Percentiles rank a stretch among this genome's conserved stretches.
Evolutionary conservation across 805 yeast genomes (phyloP).

Genomic region (Kazachstania bromeliacearum): DNA sequence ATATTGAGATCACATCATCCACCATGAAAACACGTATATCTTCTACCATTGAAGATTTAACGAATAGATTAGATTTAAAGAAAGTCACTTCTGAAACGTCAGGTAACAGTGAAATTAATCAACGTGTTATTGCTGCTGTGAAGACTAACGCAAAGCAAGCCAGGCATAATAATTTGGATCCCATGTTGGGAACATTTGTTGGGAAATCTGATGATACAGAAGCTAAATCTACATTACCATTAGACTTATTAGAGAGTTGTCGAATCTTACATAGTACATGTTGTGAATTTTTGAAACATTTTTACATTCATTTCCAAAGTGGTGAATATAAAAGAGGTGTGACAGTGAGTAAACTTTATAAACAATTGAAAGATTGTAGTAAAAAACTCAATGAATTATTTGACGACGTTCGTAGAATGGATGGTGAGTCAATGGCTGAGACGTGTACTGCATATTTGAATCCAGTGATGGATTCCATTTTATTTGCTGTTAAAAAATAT

Average conservation of each 20-base stretch:
- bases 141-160: slow-evolving; percentile 47
- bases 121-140: slow-evolving; percentile 39
- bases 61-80: slow-evolving; percentile 22
- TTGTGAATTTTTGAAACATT: slow-evolving; percentile 65
- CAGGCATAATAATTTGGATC: slow-evolving; percentile 25
- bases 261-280: slow-evolving; percentile 62
- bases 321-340: slow-evolving; percentile 38
- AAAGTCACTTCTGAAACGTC: slow-evolving; percentile 16
- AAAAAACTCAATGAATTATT: slow-evolving; percentile 30
- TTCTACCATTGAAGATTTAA: slow-evolving; percentile 9
- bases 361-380: slow-evolving; percentile 39
- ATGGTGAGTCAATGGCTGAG: slow-evolving; percentile 21
- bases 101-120: slow-evolving; percentile 26
- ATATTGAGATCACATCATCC: too few species aligned
- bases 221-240: slow-evolving; percentile 28
- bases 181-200: slow-evolving; percentile 19
- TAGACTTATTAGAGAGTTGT: slow-evolving; percentile 38
- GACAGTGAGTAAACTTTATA: slow-evolving; percentile 37
- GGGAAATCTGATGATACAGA: slow-evolving; percentile 24
- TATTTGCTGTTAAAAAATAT: slow-evolving; percentile 39
- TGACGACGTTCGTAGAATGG: slow-evolving; percentile 23
- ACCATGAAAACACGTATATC: too few species aligned
- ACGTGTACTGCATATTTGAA: slow-evolving; percentile 30
- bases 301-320: slow-evolving; percentile 55
- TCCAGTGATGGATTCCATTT: slow-evolving; percentile 38